Percentiles rank a stretch among this genome's conserved stretches.
These are phyloP conservation scores for Botrytis paeoniae DNA, from an alignment of 2,329 filamentous ascomycete genomes.

Conservation along the genomic window DNA sequence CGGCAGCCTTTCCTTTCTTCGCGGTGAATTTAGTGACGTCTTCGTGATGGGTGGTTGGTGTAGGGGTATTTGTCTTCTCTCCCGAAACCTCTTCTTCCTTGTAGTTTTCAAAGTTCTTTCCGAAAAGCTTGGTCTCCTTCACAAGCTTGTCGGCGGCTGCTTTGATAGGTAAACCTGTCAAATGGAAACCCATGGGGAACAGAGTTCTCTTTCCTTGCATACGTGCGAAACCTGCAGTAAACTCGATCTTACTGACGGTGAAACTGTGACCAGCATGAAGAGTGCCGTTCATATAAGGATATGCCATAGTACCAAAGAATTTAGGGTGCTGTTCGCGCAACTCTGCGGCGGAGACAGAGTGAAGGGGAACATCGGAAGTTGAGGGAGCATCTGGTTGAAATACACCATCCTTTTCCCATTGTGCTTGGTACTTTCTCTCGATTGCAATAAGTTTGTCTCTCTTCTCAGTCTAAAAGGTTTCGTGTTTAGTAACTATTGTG, in stretches of 20 bases:
- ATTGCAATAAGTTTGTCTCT: constrained; percentile 75
- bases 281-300: constrained; percentile 82
- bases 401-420: constrained; percentile 73
- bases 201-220: constrained; percentile 87
- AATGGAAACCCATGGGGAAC: constrained; percentile 93
- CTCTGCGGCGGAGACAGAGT: constrained; percentile 69
- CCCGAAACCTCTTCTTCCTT: constrained; percentile 57
- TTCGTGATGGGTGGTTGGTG: constrained; percentile 66
- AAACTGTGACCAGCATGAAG: constrained; percentile 92
- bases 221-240: constrained; percentile 77
- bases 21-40: constrained; percentile 89
- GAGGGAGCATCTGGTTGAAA: constrained; percentile 87
- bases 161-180: constrained; percentile 97
- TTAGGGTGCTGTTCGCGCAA: constrained; percentile 81
- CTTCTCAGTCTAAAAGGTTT: constrained; percentile 69
- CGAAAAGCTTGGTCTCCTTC: constrained; percentile 85
- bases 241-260: constrained; percentile 89
- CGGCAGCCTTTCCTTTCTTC: constrained; percentile 87
- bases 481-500: constrained; percentile 29
- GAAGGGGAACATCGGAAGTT: constrained; percentile 70
- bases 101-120: constrained; percentile 78
- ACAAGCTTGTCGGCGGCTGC: constrained; percentile 93
- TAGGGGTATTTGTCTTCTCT: constrained; percentile 49
- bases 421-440: constrained; percentile 89
- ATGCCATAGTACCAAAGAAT: constrained; percentile 80